Evolutionary conservation across 148 eudicot genomes (phyloP).

Genomic region (Rhododendron molle): DNA sequence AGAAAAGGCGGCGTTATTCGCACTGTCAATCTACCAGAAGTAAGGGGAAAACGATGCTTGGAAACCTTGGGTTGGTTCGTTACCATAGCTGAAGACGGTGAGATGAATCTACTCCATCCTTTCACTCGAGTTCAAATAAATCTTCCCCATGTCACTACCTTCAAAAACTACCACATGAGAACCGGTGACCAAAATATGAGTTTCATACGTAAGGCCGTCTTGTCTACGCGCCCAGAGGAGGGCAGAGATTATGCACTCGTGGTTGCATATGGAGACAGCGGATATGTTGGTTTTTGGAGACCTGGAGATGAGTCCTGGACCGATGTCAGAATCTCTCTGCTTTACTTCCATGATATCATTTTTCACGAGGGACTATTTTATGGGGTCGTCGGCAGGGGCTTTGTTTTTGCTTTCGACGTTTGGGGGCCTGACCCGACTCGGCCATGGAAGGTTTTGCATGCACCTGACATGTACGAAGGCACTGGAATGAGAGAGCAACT

Average conservation of each 20-base stretch:
- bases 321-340: background rate
- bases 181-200: background rate
- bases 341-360: background rate
- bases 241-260: background rate
- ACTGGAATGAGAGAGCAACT: background rate
- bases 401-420: background rate
- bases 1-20: background rate
- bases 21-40: background rate
- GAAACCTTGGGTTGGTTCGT: background rate
- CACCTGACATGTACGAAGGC: no score
- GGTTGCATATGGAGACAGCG: background rate
- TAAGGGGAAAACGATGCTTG: background rate
- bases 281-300: background rate
- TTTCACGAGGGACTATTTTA: background rate
- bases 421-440: background rate
- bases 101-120: slow-evolving; percentile 4
- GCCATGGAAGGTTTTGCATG: accelerated
- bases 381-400: background rate
- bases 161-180: background rate
- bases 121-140: background rate
- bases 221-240: background rate
- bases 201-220: slow-evolving; percentile 7
- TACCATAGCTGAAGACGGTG: background rate
- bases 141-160: background rate
- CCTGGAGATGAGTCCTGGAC: background rate